Evolutionary conservation across 176 grass and related monocot genomes (phyloP).

Genomic region (Zoysia pacifica): DNA sequence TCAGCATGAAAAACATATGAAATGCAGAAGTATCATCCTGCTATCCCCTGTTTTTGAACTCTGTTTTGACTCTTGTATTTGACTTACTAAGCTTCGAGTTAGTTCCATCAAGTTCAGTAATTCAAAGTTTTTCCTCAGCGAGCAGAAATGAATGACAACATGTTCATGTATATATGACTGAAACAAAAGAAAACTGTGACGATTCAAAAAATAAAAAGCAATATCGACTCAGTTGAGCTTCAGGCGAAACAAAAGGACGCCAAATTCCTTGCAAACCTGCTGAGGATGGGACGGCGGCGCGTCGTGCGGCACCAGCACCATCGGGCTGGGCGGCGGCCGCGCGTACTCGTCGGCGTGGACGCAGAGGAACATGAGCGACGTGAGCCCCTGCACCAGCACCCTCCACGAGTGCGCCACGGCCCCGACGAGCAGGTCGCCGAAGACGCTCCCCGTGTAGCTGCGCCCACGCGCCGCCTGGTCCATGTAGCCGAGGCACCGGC

Average conservation of each 20-base stretch:
- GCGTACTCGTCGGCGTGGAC: conserved; percentile 39
- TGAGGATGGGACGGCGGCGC: conserved; percentile 60
- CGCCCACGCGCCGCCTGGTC: conserved; percentile 11
- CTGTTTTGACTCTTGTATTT: neutral
- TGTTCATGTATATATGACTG: too few relatives aligned
- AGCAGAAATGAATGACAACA: neutral
- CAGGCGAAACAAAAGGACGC: neutral
- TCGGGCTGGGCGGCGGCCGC: conserved; percentile 53
- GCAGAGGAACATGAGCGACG: conserved; percentile 43
- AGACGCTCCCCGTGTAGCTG: conserved; percentile 23
- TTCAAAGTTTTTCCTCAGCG: neutral
- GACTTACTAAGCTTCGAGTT: too few relatives aligned
- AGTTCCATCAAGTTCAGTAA: neutral
- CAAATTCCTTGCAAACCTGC: conserved; percentile 42
- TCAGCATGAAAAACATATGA: too few relatives aligned
- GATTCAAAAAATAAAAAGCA: too few relatives aligned
- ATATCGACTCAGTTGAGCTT: neutral
- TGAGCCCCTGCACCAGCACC: conserved; percentile 49
- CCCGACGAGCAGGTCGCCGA: conserved; percentile 13
- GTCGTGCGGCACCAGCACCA: conserved; percentile 35
- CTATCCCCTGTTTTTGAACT: neutral
- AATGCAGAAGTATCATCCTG: too few relatives aligned
- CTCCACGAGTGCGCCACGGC: conserved; percentile 59
- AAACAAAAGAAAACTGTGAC: neutral
- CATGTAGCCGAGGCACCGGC: conserved; percentile 30